Base-by-base conservation (phyloP, 768 basidiomycete species). In the Boletus insuetus region DNA sequence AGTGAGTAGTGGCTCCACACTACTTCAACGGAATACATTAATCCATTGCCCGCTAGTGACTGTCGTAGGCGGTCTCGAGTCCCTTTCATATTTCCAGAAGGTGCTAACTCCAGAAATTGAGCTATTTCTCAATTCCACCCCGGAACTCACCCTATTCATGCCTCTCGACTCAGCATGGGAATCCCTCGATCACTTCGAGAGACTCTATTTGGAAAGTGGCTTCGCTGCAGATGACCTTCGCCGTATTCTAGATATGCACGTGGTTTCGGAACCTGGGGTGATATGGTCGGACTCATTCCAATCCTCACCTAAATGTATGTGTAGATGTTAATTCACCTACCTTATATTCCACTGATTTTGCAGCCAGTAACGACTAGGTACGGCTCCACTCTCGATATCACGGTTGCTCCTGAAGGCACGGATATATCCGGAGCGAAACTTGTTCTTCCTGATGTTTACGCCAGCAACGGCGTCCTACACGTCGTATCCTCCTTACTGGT, bases 381-480 rank as follows among this genome's bases (percentile, higher is more conserved):
- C 49, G 91, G 90, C 17, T 80, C 80, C 12, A 74, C 78, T 2
- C 77, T 97, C 11, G 80, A 85, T 49, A 74, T 94, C 40, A 70
- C 74, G 2, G 76, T 78, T n/a, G 73, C 80, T 24, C 66, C 78
- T 2, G 77, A 84, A 38, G 81, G 80, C 56, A 82, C 81, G 49
- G 78, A 65, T 31, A 70, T 89, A 20, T 84, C 84, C 34, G 74
- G 74, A 44, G 83, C 88, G 8, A 74, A 77, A 22, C 78, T 96
- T 41, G 64, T 85, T 5, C 76, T 86, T n/a, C 82, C 84, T 7
- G 93, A 99, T 64, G 83, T 97, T 35, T 94, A 94, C 64, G 95
- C 91, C 6, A 87, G 90, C 31, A 99, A 99, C 64, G 97, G 96
- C 46, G 97, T 98, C 42, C 69, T 98, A 16, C 97, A 99, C 70